A percentile compares a stretch with the other conserved stretches of the same genome.
Evolutionary conservation across 106 monocot species (phyloP).

Genomic region (Posidonia australis): DNA sequence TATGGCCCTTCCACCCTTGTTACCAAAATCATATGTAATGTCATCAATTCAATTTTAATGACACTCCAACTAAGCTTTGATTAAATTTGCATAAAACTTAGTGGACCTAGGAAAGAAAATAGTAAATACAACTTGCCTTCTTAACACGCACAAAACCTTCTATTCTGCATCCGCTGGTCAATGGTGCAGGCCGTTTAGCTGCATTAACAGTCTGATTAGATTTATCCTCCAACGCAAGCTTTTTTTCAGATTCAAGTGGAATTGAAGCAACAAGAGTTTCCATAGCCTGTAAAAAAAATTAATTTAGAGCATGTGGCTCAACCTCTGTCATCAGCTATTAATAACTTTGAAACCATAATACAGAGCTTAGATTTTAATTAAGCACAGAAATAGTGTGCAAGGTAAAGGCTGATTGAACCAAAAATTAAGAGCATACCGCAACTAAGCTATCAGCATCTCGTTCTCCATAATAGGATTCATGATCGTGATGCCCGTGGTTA

Average conservation of each 20-base stretch:
- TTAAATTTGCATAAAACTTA: background rate
- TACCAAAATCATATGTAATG: too few relatives aligned
- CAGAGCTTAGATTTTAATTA: too few relatives aligned
- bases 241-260: conserved; percentile 29
- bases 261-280: conserved; percentile 64
- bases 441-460: conserved; percentile 88
- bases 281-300: conserved; percentile 57
- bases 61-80: background rate
- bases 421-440: conserved; percentile 40
- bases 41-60: too few relatives aligned
- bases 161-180: conserved; percentile 82
- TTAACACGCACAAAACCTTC: conserved; percentile 98
- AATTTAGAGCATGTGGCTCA: background rate
- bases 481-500: conserved; percentile 55
- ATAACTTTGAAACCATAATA: background rate
- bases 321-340: too few relatives aligned
- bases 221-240: conserved; percentile 60
- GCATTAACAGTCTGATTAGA: conserved; percentile 37
- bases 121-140: conserved; percentile 38
- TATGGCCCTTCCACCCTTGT: too few relatives aligned
- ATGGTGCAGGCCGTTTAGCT: conserved; percentile 75
- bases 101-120: background rate
- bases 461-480: conserved; percentile 71
- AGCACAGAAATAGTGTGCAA: too few relatives aligned
- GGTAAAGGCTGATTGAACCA: too few relatives aligned